Evolutionary conservation across 805 yeast species (phyloP), one percentile per base, ranked within the genome.

Genomic region (Zygosaccharomyces pseudorouxii): DNA sequence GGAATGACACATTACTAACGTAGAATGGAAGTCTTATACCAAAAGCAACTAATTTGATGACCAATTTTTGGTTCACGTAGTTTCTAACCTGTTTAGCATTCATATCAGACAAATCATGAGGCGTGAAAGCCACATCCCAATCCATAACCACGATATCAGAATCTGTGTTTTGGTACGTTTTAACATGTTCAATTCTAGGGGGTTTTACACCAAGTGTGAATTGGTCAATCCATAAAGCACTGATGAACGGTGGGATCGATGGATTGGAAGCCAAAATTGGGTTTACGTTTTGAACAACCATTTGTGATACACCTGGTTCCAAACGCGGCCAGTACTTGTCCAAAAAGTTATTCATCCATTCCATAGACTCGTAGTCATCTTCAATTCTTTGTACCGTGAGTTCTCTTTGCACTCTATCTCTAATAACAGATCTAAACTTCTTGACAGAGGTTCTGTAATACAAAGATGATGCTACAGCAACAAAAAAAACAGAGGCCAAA

Each of bases 131-230:
- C 38, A 86, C 78, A 37, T 82, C 85, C 97, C 97, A 92, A 69
- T 93, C 99, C 97, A 93, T 93, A 46, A 95, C 97, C 9, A 92
- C 95, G 45, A 93, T 84, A 62, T 92, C 97, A 53, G 85, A 86
- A 27, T 81, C 83, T n/a, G 97, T 92, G 54, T 92, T 87, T 42
- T 84, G 86, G 61, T 89, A 79, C 2, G 97, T 87, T 64, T 93
- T 87, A 16, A 92, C 97, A 54, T 76, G 75, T 63, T 93, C 97
- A 51, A 93, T 76, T 66, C 99, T 79, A 29, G 96, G 96, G 8
- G 99, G 96, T 70, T 93, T 93, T 5, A 96, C 84, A 53, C 99
- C 99, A 14, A 85, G 78, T 6, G 98, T 93, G 64, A 93, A 83
- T 50, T 87, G 79, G 65, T 87, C 93, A 46, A 92, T 78, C 88